Evolutionary conservation across 495 filamentous ascomycete species (phyloP).

Genomic region (Penicillium maclennaniae): DNA sequence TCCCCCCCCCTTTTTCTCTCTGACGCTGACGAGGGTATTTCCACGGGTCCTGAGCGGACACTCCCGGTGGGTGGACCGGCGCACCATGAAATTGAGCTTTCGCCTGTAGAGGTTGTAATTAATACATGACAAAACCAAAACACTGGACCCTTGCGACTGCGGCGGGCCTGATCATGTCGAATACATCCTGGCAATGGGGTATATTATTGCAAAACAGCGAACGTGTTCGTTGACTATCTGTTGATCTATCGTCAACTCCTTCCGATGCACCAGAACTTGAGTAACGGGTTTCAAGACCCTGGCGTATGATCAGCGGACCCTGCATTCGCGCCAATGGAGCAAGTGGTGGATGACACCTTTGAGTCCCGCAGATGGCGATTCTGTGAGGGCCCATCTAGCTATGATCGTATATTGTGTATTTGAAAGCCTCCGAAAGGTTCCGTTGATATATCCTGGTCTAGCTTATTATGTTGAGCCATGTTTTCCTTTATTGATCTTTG

Average conservation of each 20-base stretch:
- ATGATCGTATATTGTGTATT: neutral
- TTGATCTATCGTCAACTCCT: neutral
- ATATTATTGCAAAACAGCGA: neutral
- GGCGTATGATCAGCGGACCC: neutral
- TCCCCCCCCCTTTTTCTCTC: too few species aligned
- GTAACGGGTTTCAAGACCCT: neutral
- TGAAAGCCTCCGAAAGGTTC: neutral
- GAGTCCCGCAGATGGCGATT: neutral
- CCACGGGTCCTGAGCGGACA: slow-evolving; percentile 14
- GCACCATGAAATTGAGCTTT: neutral
- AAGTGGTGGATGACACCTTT: neutral
- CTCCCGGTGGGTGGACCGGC: slow-evolving; percentile 15
- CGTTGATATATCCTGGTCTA: neutral
- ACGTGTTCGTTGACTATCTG: neutral
- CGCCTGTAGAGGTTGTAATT: neutral
- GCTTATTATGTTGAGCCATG: neutral
- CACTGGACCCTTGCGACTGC: neutral
- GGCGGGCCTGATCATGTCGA: neutral
- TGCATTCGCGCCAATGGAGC: neutral
- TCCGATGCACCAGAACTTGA: neutral
- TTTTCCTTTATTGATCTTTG: neutral
- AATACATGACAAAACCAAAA: neutral
- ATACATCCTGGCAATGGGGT: neutral
- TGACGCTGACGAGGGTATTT: slow-evolving; percentile 1
- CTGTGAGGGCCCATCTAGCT: neutral